A percentile compares a stretch with the other conserved stretches of the same genome.
These are phyloP conservation scores for Plicaturopsis crispa DNA, from an alignment of 768 basidiomycete species.

Conservation along the genomic window DNA sequence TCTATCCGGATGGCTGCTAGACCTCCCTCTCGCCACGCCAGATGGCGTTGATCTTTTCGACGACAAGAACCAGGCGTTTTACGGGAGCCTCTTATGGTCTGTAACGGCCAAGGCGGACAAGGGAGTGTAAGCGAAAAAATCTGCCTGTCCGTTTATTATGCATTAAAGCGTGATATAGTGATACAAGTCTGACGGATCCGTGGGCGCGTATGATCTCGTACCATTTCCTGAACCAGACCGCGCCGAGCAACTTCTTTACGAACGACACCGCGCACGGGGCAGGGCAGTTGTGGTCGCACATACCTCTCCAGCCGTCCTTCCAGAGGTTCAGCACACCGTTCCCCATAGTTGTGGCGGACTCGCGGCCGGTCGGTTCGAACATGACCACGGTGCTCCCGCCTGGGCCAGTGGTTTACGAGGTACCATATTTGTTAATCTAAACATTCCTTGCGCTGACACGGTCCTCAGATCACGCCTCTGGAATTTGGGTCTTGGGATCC, in stretches of 20 bases:
- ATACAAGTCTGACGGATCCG: slow-evolving; percentile 58
- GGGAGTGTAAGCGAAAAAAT: slow-evolving; percentile 42
- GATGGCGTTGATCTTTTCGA: slow-evolving; percentile 41
- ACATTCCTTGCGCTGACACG: slow-evolving; percentile 2
- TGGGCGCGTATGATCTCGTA: slow-evolving; percentile 62
- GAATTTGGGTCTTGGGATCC: slow-evolving; percentile 76
- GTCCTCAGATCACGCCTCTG: slow-evolving; percentile 44
- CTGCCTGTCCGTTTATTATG: slow-evolving; percentile 2
- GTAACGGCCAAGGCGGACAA: slow-evolving; percentile 46
- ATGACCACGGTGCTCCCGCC: slow-evolving; percentile 29
- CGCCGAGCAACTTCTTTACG: slow-evolving; percentile 49
- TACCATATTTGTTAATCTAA: slow-evolving; percentile 19
- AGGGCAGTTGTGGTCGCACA: slow-evolving; percentile 61
- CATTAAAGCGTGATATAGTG: slow-evolving; percentile 24
- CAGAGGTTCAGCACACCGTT: slow-evolving; percentile 47
- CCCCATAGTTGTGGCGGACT: slow-evolving; percentile 58
- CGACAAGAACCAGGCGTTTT: slow-evolving; percentile 41
- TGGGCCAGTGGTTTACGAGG: slow-evolving; percentile 51
- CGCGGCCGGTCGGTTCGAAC: slow-evolving; percentile 38
- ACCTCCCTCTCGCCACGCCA: slow-evolving; percentile 48
- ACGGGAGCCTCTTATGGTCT: slow-evolving; percentile 44
- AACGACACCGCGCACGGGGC: slow-evolving; percentile 58
- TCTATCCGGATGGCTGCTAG: slow-evolving; percentile 48
- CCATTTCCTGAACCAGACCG: slow-evolving; percentile 68
- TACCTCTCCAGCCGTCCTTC: slow-evolving; percentile 44